These are phyloP conservation scores for Rubus idaeus DNA, from an alignment of 306 rosid species.

Conservation along the genomic window DNA sequence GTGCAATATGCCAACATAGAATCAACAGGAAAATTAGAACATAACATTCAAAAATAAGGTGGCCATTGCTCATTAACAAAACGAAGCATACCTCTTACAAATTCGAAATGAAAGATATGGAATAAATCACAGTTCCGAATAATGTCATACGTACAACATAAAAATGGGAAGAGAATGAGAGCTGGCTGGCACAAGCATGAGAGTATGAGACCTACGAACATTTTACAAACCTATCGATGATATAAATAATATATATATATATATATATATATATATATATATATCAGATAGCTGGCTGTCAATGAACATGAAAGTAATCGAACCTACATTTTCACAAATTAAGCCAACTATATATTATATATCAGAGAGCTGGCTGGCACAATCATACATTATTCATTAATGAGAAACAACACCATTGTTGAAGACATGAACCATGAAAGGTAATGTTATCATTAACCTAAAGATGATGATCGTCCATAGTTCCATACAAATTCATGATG, in stretches of 20 bases:
- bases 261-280: too few species aligned
- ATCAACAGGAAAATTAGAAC: background rate
- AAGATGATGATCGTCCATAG: background rate
- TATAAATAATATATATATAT: too few species aligned
- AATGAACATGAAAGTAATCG: conserved; percentile 1
- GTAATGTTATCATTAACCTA: background rate
- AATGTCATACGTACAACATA: background rate
- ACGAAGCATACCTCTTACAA: background rate
- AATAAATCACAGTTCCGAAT: background rate
- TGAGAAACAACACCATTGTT: background rate
- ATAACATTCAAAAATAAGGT: background rate
- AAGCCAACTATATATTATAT: background rate
- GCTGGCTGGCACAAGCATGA: background rate
- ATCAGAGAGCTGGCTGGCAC: background rate
- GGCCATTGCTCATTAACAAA: background rate
- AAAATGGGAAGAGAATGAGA: background rate
- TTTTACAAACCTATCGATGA: background rate
- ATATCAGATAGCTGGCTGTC: background rate
- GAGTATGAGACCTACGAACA: background rate
- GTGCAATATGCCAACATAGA: background rate
- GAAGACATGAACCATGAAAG: conserved; percentile 1
- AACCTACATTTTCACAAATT: background rate
- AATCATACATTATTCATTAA: background rate
- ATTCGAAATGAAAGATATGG: too few species aligned
- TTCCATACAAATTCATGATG: background rate